Evolutionary conservation across 805 yeast species (phyloP), one percentile per base, ranked within the genome.

Genomic region (Komagataella phaffii): DNA sequence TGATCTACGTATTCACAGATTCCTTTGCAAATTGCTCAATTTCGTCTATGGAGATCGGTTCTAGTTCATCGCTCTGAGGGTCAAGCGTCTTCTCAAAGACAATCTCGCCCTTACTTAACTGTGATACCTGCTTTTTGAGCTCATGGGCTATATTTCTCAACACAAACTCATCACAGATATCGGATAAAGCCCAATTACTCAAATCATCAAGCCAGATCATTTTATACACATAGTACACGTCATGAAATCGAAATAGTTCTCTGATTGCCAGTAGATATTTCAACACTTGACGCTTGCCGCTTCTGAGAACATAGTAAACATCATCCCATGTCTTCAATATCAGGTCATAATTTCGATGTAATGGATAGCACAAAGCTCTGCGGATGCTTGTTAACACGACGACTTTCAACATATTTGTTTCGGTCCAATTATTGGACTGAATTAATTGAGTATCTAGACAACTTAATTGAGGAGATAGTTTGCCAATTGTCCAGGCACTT

Each of bases 401-500:
- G 0, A 81, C 78, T 49, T 69, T 70, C 44, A 91, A 70, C 30
- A 77, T 60, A 52, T 57, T 59, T 3, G 49, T 59, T 51, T 64
- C 70, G 7, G 67, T 61, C 19, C 54, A 46, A 50, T 67, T 66
- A 24, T 63, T 63, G 8, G 67, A 59, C 53, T 61, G 64, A 14
- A 75, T 61, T 24, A 85, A 56, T 56, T 75, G 79, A 14, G 77
- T 67, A 62, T 89, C 98, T 36, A 93, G 67, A 56, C 74, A 80
- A 6, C 89, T 64, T 44, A 91, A 65, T 59, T 88, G 93, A 1
- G 98, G 96, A 0, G 81, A 69, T 19, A 93, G 59, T 57, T 85
- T 89, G 1, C 99, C 99, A 3, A 93, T 76, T 0, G 91, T 82
- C 99, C 99, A 93, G 0, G 95, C 88, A 53, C 95, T 85, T 64